These are phyloP conservation scores for Cantharellus anzutake DNA, from an alignment of 768 basidiomycete genomes.

Conservation along the genomic window DNA sequence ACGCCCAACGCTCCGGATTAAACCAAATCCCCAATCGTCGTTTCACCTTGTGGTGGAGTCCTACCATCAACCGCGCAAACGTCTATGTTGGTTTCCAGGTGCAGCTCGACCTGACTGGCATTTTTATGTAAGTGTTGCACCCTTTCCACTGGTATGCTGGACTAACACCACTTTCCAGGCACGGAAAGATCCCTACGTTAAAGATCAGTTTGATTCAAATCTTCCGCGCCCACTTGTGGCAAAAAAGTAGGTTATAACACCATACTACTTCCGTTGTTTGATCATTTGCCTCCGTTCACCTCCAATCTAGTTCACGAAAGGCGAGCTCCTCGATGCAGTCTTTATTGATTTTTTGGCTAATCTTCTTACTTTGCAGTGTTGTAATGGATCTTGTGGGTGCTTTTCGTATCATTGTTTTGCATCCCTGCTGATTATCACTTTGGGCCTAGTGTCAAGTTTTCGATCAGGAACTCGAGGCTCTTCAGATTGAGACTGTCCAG, in stretches of 20 bases:
- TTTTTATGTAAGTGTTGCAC: constrained; percentile 50
- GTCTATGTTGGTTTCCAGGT: constrained; percentile 99
- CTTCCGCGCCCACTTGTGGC: constrained; percentile 99
- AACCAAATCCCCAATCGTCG: constrained; percentile 98
- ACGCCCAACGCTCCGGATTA: constrained; percentile 94
- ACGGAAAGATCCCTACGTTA: constrained; percentile 93
- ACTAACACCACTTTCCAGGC: constrained; percentile 28
- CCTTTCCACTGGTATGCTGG: constrained; percentile 5
- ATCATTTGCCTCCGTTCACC: neutral
- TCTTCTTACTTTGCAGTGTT: constrained; percentile 23
- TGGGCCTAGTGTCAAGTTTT: constrained; percentile 75
- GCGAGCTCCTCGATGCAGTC: neutral
- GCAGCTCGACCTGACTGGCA: constrained; percentile 91
- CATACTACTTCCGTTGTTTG: constrained; percentile 12
- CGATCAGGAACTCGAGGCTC: constrained; percentile 93
- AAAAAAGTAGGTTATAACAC: constrained; percentile 61
- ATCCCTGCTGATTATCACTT: neutral
- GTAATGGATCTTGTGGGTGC: constrained; percentile 66
- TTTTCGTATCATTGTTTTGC: neutral
- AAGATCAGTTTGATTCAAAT: constrained; percentile 99
- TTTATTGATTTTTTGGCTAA: neutral
- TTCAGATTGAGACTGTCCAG: constrained; percentile 98
- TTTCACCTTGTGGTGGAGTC: constrained; percentile 98
- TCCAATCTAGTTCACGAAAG: constrained; percentile 49
- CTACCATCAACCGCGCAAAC: constrained; percentile 97